Evolutionary conservation across 345 rosid genomes (phyloP).

Genomic region (Salix dunnii): DNA sequence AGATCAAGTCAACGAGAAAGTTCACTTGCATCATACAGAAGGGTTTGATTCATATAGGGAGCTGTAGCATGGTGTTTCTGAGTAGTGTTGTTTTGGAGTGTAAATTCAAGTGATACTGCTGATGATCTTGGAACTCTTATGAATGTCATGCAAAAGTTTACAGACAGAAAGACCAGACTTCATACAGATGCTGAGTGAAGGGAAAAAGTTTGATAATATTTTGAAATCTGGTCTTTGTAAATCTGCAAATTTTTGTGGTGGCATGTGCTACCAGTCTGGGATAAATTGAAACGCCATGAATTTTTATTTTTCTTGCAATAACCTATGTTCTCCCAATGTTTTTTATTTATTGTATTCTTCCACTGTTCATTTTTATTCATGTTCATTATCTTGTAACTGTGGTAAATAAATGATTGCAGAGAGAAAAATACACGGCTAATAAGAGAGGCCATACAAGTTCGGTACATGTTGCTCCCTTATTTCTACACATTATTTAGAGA

Average conservation of each 20-base stretch:
- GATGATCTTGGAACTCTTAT: not conserved
- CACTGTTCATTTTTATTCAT: not conserved
- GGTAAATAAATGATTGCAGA: conserved; percentile 38
- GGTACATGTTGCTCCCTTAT: conserved; percentile 84
- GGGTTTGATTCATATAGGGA: too few species aligned
- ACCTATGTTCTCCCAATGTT: not conserved
- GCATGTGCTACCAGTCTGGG: not conserved
- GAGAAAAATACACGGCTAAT: conserved; percentile 78
- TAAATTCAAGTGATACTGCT: not conserved
- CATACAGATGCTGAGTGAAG: not conserved
- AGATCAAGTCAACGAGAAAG: not conserved
- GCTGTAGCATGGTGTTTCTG: not conserved
- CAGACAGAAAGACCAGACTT: not conserved
- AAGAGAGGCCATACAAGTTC: conserved; percentile 82
- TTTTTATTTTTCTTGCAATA: not conserved
- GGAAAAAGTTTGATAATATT: not conserved
- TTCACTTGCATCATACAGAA: too few species aligned
- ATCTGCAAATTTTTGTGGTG: not conserved
- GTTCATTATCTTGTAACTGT: not conserved
- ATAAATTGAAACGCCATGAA: not conserved
- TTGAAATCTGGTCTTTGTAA: not conserved
- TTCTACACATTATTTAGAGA: conserved; percentile 94
- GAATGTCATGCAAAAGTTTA: not conserved
- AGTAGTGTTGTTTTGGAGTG: not conserved
- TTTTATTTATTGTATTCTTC: not conserved